Evolutionary conservation across 257 asterid genomes (phyloP), one percentile per base, ranked within the genome.

Genomic region (Solanum verrucosum): DNA sequence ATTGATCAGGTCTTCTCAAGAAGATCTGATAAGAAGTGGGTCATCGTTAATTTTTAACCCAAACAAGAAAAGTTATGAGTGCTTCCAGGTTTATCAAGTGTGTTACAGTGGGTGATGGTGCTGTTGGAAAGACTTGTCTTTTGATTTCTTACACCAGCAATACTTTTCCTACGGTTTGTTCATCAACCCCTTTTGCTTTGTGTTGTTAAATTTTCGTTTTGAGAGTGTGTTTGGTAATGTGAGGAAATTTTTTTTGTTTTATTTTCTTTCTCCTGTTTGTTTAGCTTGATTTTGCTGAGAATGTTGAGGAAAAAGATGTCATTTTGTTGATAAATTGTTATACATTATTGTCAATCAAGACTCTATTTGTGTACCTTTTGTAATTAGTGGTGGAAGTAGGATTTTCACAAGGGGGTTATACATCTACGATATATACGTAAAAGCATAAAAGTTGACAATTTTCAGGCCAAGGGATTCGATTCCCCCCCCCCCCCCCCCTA

Each of bases 51-150:
- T 75, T 74, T 52, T 5, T 15, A 63, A 20, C 38, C 13, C 25
- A 6, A 3, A 25, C 52, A 67, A 52, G 20, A 82, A n/a, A 11
- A 15, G 56, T 18, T 33, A 86, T 89, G 90, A 89, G 90, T 70
- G 89, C 90, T 71, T 89, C 90, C 35, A 89, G 90, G 88, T 89
- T 89, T 77, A 89, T 89, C 72, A 89, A 89, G 87, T 89, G 90
- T 70, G 90, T 89, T 78, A 89, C 90, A 49, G 90, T 89, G 52
- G 90, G 90, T 46, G 90, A 89, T 81, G 90, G 90, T 81, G 90
- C 90, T 27, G 90, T 89, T 89, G 90, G 90, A 13, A 89, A 89
- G 85, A 89, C 90, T 1, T 89, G 90, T 60, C 89, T 89, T 71
- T 86, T 89, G 89, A 89, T 89, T 89, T 89, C 90, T 59, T 89